Conservation (phyloP, 495 filamentous ascomycete genomes). For the Penicillium fimorum region DNA sequence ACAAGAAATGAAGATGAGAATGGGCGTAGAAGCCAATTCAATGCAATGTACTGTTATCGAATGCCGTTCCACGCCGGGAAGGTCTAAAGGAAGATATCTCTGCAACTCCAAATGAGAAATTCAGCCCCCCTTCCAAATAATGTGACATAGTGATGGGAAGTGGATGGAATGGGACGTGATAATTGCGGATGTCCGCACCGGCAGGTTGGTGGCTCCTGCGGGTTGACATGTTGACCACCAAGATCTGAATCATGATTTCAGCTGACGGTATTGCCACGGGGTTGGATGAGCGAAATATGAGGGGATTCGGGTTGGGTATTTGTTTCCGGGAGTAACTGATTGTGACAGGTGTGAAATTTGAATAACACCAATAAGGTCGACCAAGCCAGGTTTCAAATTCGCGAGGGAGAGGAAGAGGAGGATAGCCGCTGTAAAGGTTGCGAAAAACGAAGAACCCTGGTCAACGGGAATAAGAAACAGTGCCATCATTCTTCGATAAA, state of each 20-base stretch:
- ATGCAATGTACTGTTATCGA: slow-evolving; percentile 22
- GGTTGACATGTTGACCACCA: slow-evolving; percentile 4
- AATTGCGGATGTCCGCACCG: slow-evolving; percentile 2
- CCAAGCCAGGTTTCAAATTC: background rate
- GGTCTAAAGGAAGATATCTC: slow-evolving; percentile 9
- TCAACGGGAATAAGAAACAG: background rate
- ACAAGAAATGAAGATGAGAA: slow-evolving; percentile 8
- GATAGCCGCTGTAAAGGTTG: background rate
- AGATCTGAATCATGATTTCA: slow-evolving; percentile 13
- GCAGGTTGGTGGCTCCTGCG: slow-evolving; percentile 1
- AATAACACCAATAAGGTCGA: background rate
- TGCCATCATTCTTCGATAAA: background rate
- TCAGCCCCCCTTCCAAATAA: slow-evolving; percentile 10
- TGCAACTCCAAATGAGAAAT: slow-evolving; percentile 21
- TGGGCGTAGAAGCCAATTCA: slow-evolving; percentile 8
- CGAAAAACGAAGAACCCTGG: background rate
- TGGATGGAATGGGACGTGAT: slow-evolving; percentile 1
- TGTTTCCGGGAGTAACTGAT: background rate
- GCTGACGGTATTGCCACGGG: slow-evolving; percentile 7
- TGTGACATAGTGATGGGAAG: slow-evolving; percentile 18
- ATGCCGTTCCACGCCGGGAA: slow-evolving; percentile 21
- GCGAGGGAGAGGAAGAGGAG: background rate
- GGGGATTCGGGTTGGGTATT: background rate
- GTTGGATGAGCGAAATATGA: slow-evolving; percentile 4
- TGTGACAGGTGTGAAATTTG: slow-evolving; percentile 1